phyloP scores from a whole-genome alignment of 495 filamentous ascomycete species.

The Neohortaea acidophila region DNA sequence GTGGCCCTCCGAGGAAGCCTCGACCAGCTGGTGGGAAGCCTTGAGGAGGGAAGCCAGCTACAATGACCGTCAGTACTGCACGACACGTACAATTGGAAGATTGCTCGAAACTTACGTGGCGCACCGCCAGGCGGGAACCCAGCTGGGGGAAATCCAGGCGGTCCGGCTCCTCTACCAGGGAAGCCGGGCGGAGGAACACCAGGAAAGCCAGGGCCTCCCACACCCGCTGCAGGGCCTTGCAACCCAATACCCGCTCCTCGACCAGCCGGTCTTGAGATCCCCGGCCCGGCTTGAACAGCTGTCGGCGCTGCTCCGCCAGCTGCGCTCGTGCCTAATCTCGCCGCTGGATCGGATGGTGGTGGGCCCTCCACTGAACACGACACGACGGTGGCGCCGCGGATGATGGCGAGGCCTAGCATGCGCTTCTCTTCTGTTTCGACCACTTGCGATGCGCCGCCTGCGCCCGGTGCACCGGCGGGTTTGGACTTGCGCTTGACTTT shows the following conservation, averaged over 20 bases:
- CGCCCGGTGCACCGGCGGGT: constrained; percentile 50
- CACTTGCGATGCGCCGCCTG: constrained; percentile 16
- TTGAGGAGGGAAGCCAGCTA: constrained; percentile 43
- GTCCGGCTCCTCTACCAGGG: constrained; percentile 54
- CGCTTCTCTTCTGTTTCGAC: constrained; percentile 93
- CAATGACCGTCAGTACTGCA: not conserved
- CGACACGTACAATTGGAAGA: not conserved
- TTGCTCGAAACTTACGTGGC: constrained; percentile 39
- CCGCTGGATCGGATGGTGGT: constrained; percentile 85
- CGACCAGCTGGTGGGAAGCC: constrained; percentile 26
- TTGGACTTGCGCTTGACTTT: constrained; percentile 82
- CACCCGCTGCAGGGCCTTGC: constrained; percentile 77
- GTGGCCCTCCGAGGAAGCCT: constrained; percentile 15
- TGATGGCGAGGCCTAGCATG: constrained; percentile 82
- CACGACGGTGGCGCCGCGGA: constrained; percentile 84
- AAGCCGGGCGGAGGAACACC: constrained; percentile 56
- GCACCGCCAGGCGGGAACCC: constrained; percentile 13
- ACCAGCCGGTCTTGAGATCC: constrained; percentile 82
- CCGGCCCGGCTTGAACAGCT: constrained; percentile 67
- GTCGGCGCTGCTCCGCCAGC: constrained; percentile 43
- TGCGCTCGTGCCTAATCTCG: constrained; percentile 66
- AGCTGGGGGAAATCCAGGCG: constrained; percentile 27
- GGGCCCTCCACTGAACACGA: constrained; percentile 91
- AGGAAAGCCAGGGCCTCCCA: constrained; percentile 62
- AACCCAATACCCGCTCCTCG: constrained; percentile 77